Evolutionary conservation across 257 asterid genomes (phyloP), one percentile per base, ranked within the genome.

Genomic region (Ballota nigra): DNA sequence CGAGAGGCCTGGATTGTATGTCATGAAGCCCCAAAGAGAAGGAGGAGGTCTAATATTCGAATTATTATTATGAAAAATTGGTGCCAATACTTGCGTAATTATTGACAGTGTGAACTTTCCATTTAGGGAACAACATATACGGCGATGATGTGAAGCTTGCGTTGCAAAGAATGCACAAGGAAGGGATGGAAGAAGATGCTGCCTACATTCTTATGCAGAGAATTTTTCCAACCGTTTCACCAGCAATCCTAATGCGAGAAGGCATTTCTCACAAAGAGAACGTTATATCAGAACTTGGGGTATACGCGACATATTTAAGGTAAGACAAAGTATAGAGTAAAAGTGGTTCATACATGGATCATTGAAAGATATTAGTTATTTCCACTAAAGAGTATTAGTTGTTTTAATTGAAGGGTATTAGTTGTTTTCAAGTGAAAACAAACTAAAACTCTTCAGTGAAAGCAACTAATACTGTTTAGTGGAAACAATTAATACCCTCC

Each of bases 1-100:
- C 18, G 86, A 88, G 81, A 86, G 83, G 73, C 97, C 97, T 11
- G 95, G 77, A 71, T 73, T 79, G 41, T 94, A 89, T 72, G 97
- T 94, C 77, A 94, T 94, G 99, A 94, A 91, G 79, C 99, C 99
- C 60, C 99, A 91, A 75, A 85, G 99, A 84, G 98, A 94, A 87
- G 99, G 99, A 80, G 99, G 99, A 89, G 99, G 99, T 94, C 72
- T 71, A 61, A 65, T 49, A 36, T 77, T 72, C 26, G 19, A 61
- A 13, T 45, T 59, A 1, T 58, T 66, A 51, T 13, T 3, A 8
- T 5, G 34, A 36, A 33, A 20, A n/a, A n/a, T n/a, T 75, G 70
- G 45, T 43, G 34, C 53, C 51, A 57, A 72, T 43, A 12, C 49
- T 70, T 13, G 7, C 13, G 7, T 36, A 58, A 16, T 52, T 64